Evolutionary conservation across 441 rosid genomes (phyloP), one percentile per base, ranked within the genome.

Genomic region (Mallotus repandus): DNA sequence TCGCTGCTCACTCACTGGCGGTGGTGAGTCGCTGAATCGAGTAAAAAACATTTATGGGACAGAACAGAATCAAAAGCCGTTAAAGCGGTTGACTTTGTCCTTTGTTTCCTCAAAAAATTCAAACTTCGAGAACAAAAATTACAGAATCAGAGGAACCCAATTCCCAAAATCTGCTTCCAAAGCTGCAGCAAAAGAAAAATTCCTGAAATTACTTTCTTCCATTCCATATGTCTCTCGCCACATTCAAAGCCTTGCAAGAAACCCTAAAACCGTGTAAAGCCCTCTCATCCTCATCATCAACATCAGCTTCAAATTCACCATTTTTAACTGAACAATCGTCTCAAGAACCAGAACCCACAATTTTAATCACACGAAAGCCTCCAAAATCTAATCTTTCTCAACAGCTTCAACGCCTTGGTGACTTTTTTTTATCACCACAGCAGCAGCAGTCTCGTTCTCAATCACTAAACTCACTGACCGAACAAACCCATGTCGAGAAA

Each of bases 321-420:
- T 52, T 78, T 45, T 71, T 71, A 8, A 45, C 75, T 10, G 75
- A 68, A 16, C 48, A 73, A 52, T 77, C 70, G 11, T 74, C 85
- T 60, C 84, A 69, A 70, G 73, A 77, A 29, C 43, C 75, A 5
- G 76, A 78, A 43, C 74, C 80, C 29, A 4, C 64, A 11, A 35
- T 22, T 46, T 15, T 57, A 32, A 71, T 69, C 64, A 78, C 77
- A 29, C 80, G 91, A 76, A 88, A 77, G 77, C 94, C 94, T 48
- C 94, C 92, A 3, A 89, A 86, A 74, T 83, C 94, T 45, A 80
- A 88, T 63, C 79, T 89, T 60, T 78, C 84, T 1, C 82, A 74
- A 76, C 92, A 88, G 76, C 88, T 89, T 63, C 91, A 76, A 74
- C 89, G 92, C 61, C 87, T 89, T n/a, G 86, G 83, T 22, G 82